Evolutionary conservation across 768 basidiomycete genomes (phyloP).

Genomic region (Clitopilus passeckerianus): DNA sequence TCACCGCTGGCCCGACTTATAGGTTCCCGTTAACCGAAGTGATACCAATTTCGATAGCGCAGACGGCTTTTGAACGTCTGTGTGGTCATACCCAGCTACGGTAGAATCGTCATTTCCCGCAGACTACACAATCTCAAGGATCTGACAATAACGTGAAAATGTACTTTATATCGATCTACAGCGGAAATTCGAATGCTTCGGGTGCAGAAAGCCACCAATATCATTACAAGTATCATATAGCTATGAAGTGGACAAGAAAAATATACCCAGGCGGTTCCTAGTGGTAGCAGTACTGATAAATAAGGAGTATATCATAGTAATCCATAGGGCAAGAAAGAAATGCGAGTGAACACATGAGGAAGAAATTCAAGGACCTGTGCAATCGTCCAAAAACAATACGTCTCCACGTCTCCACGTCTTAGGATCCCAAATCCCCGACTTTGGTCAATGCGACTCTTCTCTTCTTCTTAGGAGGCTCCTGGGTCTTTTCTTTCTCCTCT

Average conservation of each 20-base stretch:
- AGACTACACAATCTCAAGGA: no score
- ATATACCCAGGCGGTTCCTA: background rate
- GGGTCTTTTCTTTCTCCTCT: slow-evolving; percentile 16
- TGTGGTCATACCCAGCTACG: no score
- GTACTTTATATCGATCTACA: no score
- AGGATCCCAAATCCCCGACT: slow-evolving; percentile 53
- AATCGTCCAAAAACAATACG: background rate
- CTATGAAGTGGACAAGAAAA: background rate
- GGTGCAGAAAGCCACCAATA: no score
- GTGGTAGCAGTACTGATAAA: background rate
- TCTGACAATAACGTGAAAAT: no score
- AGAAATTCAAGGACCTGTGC: background rate
- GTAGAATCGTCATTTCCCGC: no score
- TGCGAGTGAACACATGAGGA: background rate
- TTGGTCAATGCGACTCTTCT: slow-evolving; percentile 72
- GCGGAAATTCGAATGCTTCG: no score
- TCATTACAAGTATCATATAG: background rate
- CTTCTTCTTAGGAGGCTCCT: slow-evolving; percentile 81
- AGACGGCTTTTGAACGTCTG: no score
- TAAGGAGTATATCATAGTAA: background rate
- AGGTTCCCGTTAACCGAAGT: no score
- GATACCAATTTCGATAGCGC: no score
- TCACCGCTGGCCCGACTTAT: no score
- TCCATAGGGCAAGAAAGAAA: background rate
- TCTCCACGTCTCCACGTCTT: background rate